Evolutionary conservation across 2,329 filamentous ascomycete genomes (phyloP).

Genomic region (Sphaerulina populicola): DNA sequence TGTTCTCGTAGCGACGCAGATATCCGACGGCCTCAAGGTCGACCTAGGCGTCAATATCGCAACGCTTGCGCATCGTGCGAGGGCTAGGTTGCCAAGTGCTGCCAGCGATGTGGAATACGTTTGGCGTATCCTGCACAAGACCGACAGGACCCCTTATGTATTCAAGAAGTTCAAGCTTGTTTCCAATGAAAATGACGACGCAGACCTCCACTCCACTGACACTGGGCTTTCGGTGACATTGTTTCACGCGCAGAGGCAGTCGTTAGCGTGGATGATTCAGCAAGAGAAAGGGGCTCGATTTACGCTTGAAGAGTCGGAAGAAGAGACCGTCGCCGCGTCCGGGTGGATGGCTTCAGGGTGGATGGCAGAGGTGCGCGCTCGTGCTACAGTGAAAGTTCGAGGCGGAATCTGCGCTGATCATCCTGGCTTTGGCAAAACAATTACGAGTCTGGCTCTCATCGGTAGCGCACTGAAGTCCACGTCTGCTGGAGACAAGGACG

Average conservation of each 20-base stretch:
- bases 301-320: conserved; percentile 49
- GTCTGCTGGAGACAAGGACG: neutral
- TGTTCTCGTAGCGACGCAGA: conserved; percentile 7
- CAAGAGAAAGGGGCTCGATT: conserved; percentile 47
- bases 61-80: conserved; percentile 29
- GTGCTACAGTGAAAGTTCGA: conserved; percentile 37
- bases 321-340: conserved; percentile 39
- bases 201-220: neutral
- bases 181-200: conserved; percentile 1
- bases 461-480: conserved; percentile 36
- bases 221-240: conserved; percentile 35
- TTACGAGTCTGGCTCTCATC: conserved; percentile 51
- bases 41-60: conserved; percentile 26
- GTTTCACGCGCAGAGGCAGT: conserved; percentile 47
- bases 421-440: conserved; percentile 61
- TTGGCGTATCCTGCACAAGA: conserved; percentile 26
- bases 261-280: conserved; percentile 51
- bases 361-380: conserved; percentile 50
- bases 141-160: neutral
- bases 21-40: conserved; percentile 1
- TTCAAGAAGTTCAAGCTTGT: conserved; percentile 22
- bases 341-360: conserved; percentile 49
- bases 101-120: neutral
- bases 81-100: conserved; percentile 14
- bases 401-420: conserved; percentile 58